These are phyloP conservation scores for Rhodotorula graminis DNA, from an alignment of 768 basidiomycete species.

Conservation along the genomic window DNA sequence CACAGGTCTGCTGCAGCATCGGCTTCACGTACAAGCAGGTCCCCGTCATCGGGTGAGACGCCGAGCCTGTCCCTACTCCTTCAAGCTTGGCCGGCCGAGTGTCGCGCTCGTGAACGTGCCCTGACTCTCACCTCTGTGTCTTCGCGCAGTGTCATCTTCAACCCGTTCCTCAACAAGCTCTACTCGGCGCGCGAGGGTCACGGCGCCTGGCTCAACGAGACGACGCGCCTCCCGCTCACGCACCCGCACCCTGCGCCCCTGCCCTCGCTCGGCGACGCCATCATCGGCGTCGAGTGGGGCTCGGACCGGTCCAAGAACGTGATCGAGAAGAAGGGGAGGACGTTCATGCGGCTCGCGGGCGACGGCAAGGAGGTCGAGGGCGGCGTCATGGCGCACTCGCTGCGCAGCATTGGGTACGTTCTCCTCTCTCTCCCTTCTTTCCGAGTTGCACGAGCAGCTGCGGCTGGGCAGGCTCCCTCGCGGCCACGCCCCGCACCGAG, in stretches of 20 bases:
- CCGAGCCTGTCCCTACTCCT: no score
- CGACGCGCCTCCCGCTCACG: slow-evolving; percentile 60
- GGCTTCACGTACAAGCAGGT: slow-evolving; percentile 76
- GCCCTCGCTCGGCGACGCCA: slow-evolving; percentile 63
- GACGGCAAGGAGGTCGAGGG: slow-evolving; percentile 60
- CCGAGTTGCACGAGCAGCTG: neutral
- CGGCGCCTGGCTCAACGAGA: slow-evolving; percentile 68
- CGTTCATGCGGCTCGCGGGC: slow-evolving; percentile 71
- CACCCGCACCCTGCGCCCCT: slow-evolving; percentile 55
- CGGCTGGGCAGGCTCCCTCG: no score
- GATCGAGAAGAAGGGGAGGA: slow-evolving; percentile 46
- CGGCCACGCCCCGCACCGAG: neutral
- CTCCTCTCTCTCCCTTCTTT: slow-evolving; percentile 2
- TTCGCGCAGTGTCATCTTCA: slow-evolving; percentile 64
- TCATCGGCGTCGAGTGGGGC: slow-evolving; percentile 83
- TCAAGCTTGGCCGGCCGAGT: no score
- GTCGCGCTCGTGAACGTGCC: no score
- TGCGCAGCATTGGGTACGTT: slow-evolving; percentile 70
- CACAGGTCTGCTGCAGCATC: slow-evolving; percentile 78
- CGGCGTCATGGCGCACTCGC: slow-evolving; percentile 77
- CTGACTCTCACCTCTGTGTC: no score
- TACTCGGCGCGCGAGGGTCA: slow-evolving; percentile 74
- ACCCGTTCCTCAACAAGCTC: slow-evolving; percentile 81
- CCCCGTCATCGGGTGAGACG: slow-evolving; percentile 68
- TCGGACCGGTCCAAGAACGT: slow-evolving; percentile 44